Evolutionary conservation across 768 basidiomycete species (phyloP), one percentile per base, ranked within the genome.

Genomic region (Dacryopinax primogenitus): DNA sequence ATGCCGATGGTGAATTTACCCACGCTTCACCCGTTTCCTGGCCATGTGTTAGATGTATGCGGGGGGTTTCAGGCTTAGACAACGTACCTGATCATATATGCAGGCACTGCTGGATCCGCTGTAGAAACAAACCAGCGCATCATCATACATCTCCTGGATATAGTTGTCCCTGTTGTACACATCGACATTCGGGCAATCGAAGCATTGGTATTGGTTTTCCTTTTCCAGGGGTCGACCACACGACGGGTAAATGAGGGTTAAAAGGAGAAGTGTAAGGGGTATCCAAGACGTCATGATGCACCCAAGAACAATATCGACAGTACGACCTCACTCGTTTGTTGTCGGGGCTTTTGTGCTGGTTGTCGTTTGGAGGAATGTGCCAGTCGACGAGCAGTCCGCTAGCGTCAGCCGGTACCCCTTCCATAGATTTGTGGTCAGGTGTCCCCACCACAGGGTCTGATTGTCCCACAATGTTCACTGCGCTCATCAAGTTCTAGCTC

Each of bases 111-210:
- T 58, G 3, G 51, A 58, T 11, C 26, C 30, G 51, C 51, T 58
- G 51, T 58, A 58, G 51, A 58, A 58, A 30, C 51, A 58, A 11
- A 58, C 51, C 26, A 58, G 51, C 15, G 51, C 51, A 30, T 58
- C 51, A 11, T 11, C 13, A 30, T 58, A 30, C 51, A 58, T 58
- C 51, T 58, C 51, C 30, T 58, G 51, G 30, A 58, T 58, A 32
- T 58, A 58, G 26, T 58, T 58, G 9, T 58, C 51, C 51, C 30
- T 32, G 26, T 30, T 30, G 51, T 58, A 58, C 6, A 3, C 9
- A 18, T 58, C 51, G 51, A 4, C 3, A 2, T 7, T 30, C 51
- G 51, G 51, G 26, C 51, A 58, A 30, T 30, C 51, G 21, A 28
- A 58, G 51, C 51, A 58, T 18, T 26, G 30, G 37, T 21, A 58